Conservation (phyloP, 2,329 filamentous ascomycete species). For the Monascus ruber region DNA sequence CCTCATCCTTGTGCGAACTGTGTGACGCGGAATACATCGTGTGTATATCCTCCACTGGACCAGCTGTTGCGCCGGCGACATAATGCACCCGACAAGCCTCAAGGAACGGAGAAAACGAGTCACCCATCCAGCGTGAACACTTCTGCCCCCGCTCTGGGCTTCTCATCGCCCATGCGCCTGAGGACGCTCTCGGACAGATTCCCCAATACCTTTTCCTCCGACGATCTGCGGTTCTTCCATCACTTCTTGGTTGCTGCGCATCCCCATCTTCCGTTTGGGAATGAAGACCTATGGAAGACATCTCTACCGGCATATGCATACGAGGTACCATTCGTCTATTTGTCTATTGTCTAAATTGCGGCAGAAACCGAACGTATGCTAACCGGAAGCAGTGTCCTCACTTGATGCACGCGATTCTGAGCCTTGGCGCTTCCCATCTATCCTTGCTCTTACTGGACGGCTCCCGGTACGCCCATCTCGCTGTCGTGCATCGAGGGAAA, state of each 20-base stretch:
- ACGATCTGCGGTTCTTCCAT: slow-evolving; percentile 43
- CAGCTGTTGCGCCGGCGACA: too few species aligned
- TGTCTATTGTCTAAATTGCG: background rate
- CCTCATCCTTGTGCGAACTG: background rate
- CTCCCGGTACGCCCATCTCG: slow-evolving; percentile 42
- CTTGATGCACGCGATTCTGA: slow-evolving; percentile 60
- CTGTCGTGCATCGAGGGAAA: slow-evolving; percentile 54
- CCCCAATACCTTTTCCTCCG: slow-evolving; percentile 23
- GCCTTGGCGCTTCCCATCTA: slow-evolving; percentile 53
- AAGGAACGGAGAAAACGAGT: too few species aligned
- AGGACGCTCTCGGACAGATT: slow-evolving; percentile 4
- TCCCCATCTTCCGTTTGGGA: slow-evolving; percentile 54
- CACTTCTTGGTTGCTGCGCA: slow-evolving; percentile 43
- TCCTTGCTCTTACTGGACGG: slow-evolving; percentile 38
- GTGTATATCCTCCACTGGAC: too few species aligned
- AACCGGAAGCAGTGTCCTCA: slow-evolving; percentile 39
- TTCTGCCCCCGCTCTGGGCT: slow-evolving; percentile 5
- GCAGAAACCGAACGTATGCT: slow-evolving; percentile 1
- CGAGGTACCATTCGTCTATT: slow-evolving; percentile 37
- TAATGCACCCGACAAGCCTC: too few species aligned
- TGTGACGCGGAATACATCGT: too few species aligned
- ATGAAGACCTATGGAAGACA: slow-evolving; percentile 56
- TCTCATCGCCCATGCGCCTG: slow-evolving; percentile 8
- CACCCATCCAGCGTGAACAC: background rate
- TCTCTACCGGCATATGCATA: slow-evolving; percentile 57